Evolutionary conservation across 768 basidiomycete genomes (phyloP).

Genomic region (Favolaschia claudopus): DNA sequence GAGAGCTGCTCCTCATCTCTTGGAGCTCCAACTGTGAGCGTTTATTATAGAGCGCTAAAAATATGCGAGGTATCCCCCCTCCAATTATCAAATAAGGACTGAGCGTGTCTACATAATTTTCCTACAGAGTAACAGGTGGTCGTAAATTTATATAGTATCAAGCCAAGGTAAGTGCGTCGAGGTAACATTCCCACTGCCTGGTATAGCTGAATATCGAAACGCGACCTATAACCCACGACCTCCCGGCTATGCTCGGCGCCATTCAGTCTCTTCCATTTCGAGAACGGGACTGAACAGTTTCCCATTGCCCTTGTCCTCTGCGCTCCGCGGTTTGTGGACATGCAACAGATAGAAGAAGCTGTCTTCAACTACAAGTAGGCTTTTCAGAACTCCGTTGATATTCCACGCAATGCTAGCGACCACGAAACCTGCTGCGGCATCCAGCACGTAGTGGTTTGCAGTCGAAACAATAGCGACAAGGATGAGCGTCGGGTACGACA

Average conservation of each 20-base stretch:
- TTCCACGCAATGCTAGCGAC: conserved; percentile 28
- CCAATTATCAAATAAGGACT: too few relatives aligned
- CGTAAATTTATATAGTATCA: too few relatives aligned
- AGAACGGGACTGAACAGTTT: conserved; percentile 25
- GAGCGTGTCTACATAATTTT: too few relatives aligned
- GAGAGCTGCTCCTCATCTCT: too few relatives aligned
- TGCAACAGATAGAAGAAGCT: conserved; percentile 20
- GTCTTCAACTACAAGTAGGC: conserved; percentile 24
- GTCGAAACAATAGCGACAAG: conserved; percentile 27
- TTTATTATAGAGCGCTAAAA: too few relatives aligned
- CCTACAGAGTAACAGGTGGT: too few relatives aligned
- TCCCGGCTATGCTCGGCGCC: conserved; percentile 23
- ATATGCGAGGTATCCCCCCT: too few relatives aligned
- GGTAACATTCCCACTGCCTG: too few relatives aligned
- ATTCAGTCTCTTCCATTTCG: conserved; percentile 26
- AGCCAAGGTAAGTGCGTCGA: too few relatives aligned
- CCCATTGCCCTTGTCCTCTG: conserved; percentile 7
- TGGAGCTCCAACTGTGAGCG: too few relatives aligned
- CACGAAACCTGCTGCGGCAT: conserved; percentile 24
- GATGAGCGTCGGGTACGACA: conserved; percentile 26
- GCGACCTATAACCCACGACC: too few relatives aligned
- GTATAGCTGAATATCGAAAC: too few relatives aligned
- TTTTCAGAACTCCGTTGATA: conserved; percentile 25
- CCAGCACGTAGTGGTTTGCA: conserved; percentile 28
- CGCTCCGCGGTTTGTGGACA: conserved; percentile 27